Evolutionary conservation across 1,139 yeast genomes (phyloP), one percentile per base, ranked within the genome.

Genomic region (Candida sp.): DNA sequence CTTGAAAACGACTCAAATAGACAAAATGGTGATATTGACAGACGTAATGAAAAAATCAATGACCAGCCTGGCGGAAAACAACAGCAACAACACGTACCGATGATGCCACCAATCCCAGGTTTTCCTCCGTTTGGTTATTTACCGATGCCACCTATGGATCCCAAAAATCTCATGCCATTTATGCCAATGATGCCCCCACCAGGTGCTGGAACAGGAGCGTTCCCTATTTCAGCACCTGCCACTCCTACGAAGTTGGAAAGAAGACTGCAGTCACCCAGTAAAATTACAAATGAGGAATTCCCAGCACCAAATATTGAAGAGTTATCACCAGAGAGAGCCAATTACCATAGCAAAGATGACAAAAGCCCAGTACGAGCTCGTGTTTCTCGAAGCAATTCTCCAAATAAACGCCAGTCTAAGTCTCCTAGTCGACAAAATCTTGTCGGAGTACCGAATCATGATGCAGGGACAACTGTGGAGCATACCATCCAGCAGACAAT

Each of bases 111-210:
- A 30, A 8, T 30, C 11, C 29, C 29, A 6, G 29, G 29, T 9
- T 25, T 25, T 9, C 29, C 29, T 6, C 29, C 29, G 6, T 25
- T 25, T 9, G 29, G 29, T 25, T 25, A 25, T 25, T n/a, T n/a
- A 9, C 29, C 29, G 6, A 25, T 25, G 29, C 29, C 29, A 25
- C 8, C 8, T 6, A 25, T 25, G 29, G 29, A 25, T 25, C 29
- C 29, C 8, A 25, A 25, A 9, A 25, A 25, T 25, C 35, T 22
- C 43, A 43, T 33, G 42, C 42, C 34, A 38, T 34, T 29, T 47
- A 44, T 25, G 29, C 29, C 29, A 6, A 46, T 41, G 43, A 21
- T 44, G 15, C 46, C 51, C 7, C 35, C n/a, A n/a, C n/a, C 40
- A 15, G 42, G 33, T 21, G 41, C 37, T 23, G 30, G 35, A 12